Percentiles rank a stretch among this genome's conserved stretches.
phyloP scores from a whole-genome alignment of 2,329 filamentous ascomycete genomes.

The Hypocreales sp. region DNA sequence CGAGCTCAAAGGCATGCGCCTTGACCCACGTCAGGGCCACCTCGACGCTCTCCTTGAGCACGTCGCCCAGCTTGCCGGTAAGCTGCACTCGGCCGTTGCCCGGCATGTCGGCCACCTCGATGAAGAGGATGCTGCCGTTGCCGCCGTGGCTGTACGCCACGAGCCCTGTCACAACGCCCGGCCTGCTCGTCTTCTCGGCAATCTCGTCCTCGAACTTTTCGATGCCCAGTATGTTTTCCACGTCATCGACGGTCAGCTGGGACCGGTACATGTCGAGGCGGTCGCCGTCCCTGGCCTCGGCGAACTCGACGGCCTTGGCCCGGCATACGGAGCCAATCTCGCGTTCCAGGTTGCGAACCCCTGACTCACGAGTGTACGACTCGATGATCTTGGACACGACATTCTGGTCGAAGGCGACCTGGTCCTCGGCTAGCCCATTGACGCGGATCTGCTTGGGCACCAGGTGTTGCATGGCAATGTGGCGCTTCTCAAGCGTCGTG shows the following conservation, averaged over 20 bases:
- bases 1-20: slow-evolving; percentile 82
- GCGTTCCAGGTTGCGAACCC: slow-evolving; percentile 88
- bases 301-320: slow-evolving; percentile 87
- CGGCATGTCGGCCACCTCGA: slow-evolving; percentile 95
- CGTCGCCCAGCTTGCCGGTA: slow-evolving; percentile 89
- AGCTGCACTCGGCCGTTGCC: slow-evolving; percentile 84
- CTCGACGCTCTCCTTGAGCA: slow-evolving; percentile 93
- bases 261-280: slow-evolving; percentile 57
- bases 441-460: slow-evolving; percentile 88
- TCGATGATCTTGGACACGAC: slow-evolving; percentile 94
- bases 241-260: slow-evolving; percentile 57
- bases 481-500: slow-evolving; percentile 90
- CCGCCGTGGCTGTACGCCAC: slow-evolving; percentile 89
- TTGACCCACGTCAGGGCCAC: slow-evolving; percentile 96
- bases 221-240: slow-evolving; percentile 83
- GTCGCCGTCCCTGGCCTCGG: slow-evolving; percentile 69
- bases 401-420: slow-evolving; percentile 63
- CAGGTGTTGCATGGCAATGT: slow-evolving; percentile 86
- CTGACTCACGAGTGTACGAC: slow-evolving; percentile 89
- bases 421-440: slow-evolving; percentile 66
- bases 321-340: slow-evolving; percentile 92
- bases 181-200: slow-evolving; percentile 67
- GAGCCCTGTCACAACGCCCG: slow-evolving; percentile 88
- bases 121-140: slow-evolving; percentile 93
- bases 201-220: slow-evolving; percentile 94